phyloP scores from a whole-genome alignment of 108 stramenopile species.

The Cyclostephanos tholiformis region DNA sequence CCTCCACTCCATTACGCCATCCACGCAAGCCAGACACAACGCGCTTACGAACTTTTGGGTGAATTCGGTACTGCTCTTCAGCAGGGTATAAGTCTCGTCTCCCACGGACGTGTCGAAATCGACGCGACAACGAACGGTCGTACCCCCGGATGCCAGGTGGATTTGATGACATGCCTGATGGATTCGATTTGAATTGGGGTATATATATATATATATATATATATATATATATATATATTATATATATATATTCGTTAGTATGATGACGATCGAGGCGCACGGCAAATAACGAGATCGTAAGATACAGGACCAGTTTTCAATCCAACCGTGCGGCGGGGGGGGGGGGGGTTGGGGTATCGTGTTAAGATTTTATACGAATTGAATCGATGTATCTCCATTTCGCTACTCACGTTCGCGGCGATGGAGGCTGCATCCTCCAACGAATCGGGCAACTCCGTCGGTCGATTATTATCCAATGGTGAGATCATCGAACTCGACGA shows the following conservation, averaged over 20 bases:
- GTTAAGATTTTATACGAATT: too few species aligned
- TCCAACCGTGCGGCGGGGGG: too few species aligned
- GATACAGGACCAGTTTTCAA: too few species aligned
- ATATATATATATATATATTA: too few species aligned
- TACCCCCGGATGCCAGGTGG: conserved; percentile 35
- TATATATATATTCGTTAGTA: too few species aligned
- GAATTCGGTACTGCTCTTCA: conserved; percentile 86
- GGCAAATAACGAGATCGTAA: too few species aligned
- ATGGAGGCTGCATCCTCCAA: conserved; percentile 70
- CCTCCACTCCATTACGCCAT: conserved; percentile 61
- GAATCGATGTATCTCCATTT: background rate
- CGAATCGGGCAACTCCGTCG: conserved; percentile 85
- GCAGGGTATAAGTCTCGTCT: conserved; percentile 89
- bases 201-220: too few species aligned
- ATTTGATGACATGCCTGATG: conserved; percentile 33
- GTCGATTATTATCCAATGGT: conserved; percentile 27
- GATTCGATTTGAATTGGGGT: background rate
- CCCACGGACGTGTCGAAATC: conserved; percentile 93
- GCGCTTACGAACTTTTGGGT: conserved; percentile 81
- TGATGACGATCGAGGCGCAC: too few species aligned
- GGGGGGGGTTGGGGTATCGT: too few species aligned
- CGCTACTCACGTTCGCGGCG: conserved; percentile 60
- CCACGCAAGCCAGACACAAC: conserved; percentile 68
- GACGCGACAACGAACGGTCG: conserved; percentile 73
- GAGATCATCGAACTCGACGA: background rate